Evolutionary conservation across 345 rosid genomes (phyloP), one percentile per base, ranked within the genome.

Genomic region (Jatropha curcas): DNA sequence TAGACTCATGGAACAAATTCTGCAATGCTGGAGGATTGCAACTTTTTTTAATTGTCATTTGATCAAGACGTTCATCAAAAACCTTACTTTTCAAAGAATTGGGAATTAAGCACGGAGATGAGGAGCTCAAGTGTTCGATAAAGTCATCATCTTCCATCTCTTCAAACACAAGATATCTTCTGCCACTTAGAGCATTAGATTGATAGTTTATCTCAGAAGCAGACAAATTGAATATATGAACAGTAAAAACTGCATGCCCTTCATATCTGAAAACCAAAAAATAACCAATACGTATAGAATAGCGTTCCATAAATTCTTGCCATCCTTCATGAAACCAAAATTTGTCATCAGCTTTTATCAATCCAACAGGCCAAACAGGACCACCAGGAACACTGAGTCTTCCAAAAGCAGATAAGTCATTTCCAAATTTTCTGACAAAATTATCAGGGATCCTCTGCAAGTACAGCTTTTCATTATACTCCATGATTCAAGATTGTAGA

Each of bases 391-490:
- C 93, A 71, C 84, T 86, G 81, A 93, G 89, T 30, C 87, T 87
- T 74, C 81, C 95, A 77, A 84, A 85, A 69, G 84, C 77, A 10
- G 90, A 75, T 27, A 93, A 87, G 76, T 91, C 97, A 78, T 87
- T 87, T 81, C 84, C 91, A 85, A 83, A 88, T 82, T 70, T 91
- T 86, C 83, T 87, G 81, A 87, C 80, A 71, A 93, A 91, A 79
- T 81, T 83, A 74, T 90, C 96, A 13, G 98, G 98, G 70, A 93
- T 85, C 77, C 97, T 86, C 98, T 93, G 93, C 92, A 88, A 43
- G 76, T 50, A 76, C 53, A 65, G 45, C 31, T 51, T 60, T 41
- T 81, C 68, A 52, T 74, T 51, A 68, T 43, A 48, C 73, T 58
- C 73, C 30, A 9, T 28, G 43, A 45, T 31, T 27, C 65, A 41